Conservation (phyloP, 768 basidiomycete species). For the button mushroom (Agaricus bisporus) region DNA sequence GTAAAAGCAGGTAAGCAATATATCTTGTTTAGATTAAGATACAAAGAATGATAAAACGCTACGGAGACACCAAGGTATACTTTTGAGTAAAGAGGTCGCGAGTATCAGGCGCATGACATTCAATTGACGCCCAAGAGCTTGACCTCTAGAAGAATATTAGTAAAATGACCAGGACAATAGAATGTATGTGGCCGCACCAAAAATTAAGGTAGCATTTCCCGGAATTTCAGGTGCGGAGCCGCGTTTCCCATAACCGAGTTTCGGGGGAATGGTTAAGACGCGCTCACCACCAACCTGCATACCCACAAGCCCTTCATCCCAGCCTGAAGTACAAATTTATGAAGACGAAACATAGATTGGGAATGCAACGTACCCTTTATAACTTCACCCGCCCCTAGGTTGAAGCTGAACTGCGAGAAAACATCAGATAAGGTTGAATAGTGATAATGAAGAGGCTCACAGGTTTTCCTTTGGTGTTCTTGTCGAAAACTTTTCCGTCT, state of each 20-base stretch:
- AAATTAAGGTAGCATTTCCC: slow-evolving; percentile 71
- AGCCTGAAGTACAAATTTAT: slow-evolving; percentile 39
- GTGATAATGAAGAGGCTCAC: slow-evolving; percentile 36
- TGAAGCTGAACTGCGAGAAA: slow-evolving; percentile 58
- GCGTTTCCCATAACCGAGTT: slow-evolving; percentile 68
- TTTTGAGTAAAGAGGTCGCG: neutral
- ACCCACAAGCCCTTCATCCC: slow-evolving; percentile 89
- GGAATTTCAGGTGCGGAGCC: slow-evolving; percentile 52
- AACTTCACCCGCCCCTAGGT: slow-evolving; percentile 82
- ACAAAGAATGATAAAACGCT: slow-evolving; percentile 10
- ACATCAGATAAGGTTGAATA: neutral
- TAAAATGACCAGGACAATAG: neutral
- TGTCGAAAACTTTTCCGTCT: slow-evolving; percentile 73
- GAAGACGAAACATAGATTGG: neutral
- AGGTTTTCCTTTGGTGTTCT: slow-evolving; percentile 80
- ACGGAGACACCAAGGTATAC: slow-evolving; percentile 1
- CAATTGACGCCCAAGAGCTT: slow-evolving; percentile 68
- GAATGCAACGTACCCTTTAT: slow-evolving; percentile 62
- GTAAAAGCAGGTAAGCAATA: neutral
- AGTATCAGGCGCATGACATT: slow-evolving; percentile 2
- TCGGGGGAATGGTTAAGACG: slow-evolving; percentile 64
- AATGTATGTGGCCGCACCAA: slow-evolving; percentile 47
- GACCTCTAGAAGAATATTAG: slow-evolving; percentile 43
- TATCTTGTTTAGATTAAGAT: neutral
- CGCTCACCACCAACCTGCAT: slow-evolving; percentile 93